These are phyloP conservation scores for Plasmodium inui DNA, from an alignment of 169 alveolate species.

Conservation along the genomic window DNA sequence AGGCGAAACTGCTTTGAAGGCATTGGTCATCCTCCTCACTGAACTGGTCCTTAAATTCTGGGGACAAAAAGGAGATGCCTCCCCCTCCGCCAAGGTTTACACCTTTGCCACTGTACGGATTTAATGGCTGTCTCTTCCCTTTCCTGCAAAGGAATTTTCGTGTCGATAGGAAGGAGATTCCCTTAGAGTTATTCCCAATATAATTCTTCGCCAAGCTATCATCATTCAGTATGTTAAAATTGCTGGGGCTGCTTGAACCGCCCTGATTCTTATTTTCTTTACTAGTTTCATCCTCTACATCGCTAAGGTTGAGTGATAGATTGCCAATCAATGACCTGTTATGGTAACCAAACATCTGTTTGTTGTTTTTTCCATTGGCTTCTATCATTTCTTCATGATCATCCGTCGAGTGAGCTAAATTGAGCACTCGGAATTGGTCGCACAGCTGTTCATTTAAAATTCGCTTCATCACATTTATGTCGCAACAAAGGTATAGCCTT, in stretches of 20 bases:
- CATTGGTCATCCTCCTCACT: not conserved
- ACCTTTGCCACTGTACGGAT: not conserved
- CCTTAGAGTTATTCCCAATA: conserved; percentile 33
- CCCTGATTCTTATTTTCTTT: not conserved
- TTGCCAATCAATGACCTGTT: conserved; percentile 40
- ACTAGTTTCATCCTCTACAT: not conserved
- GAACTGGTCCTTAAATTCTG: not conserved
- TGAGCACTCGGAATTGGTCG: conserved; percentile 24
- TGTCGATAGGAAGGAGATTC: conserved; percentile 47
- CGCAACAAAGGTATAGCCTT: conserved; percentile 49
- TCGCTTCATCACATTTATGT: conserved; percentile 38
- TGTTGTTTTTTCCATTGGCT: not conserved
- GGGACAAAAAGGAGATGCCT: not conserved
- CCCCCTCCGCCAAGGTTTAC: not conserved
- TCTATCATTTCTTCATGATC: conserved; percentile 29
- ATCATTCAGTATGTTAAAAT: not conserved
- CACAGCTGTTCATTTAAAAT: conserved; percentile 16
- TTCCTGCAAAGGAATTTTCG: not conserved
- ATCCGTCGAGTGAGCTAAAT: conserved; percentile 26
- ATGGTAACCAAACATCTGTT: not conserved
- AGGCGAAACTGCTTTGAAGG: not conserved
- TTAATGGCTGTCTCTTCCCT: not conserved
- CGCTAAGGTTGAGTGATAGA: conserved; percentile 31
- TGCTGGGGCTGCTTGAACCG: not conserved
- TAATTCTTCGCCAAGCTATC: conserved; percentile 28